Evolutionary conservation across 2,329 filamentous ascomycete species (phyloP).

Genomic region (Penicillium italicum): DNA sequence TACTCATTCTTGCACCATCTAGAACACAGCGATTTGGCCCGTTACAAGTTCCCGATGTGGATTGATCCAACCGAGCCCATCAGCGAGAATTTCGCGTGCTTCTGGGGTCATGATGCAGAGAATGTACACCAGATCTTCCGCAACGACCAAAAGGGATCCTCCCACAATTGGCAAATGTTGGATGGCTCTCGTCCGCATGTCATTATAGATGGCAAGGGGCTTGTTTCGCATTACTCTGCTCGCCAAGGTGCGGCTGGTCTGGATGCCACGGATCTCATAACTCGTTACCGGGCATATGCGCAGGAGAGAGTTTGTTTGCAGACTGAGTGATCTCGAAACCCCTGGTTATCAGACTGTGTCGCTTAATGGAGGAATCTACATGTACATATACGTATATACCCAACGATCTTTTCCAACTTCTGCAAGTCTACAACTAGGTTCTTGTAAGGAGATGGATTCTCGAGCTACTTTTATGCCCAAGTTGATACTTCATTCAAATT

Average conservation of each 20-base stretch:
- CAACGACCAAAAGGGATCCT: conserved; percentile 39
- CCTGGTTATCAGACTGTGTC: background rate
- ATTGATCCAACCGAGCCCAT: conserved; percentile 51
- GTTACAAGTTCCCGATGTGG: conserved; percentile 48
- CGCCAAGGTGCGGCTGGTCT: conserved; percentile 41
- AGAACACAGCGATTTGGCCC: conserved; percentile 44
- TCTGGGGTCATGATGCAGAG: conserved; percentile 53
- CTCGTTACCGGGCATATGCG: conserved; percentile 53
- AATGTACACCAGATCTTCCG: conserved; percentile 44
- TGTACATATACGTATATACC: background rate
- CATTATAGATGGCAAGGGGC: conserved; percentile 52
- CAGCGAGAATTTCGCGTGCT: conserved; percentile 54
- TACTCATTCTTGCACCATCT: conserved; percentile 50
- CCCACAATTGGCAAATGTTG: conserved; percentile 39
- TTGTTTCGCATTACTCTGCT: conserved; percentile 55
- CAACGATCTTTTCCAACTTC: background rate
- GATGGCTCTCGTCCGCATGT: conserved; percentile 27
- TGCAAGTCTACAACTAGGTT: background rate
- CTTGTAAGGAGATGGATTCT: background rate
- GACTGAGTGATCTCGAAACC: conserved; percentile 4
- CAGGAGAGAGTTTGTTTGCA: conserved; percentile 49
- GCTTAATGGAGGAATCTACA: background rate
- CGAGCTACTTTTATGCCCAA: background rate
- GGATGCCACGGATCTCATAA: conserved; percentile 53
- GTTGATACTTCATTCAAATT: background rate